Conservation (phyloP, 495 filamentous ascomycete genomes). For the Thozetella sp. region DNA sequence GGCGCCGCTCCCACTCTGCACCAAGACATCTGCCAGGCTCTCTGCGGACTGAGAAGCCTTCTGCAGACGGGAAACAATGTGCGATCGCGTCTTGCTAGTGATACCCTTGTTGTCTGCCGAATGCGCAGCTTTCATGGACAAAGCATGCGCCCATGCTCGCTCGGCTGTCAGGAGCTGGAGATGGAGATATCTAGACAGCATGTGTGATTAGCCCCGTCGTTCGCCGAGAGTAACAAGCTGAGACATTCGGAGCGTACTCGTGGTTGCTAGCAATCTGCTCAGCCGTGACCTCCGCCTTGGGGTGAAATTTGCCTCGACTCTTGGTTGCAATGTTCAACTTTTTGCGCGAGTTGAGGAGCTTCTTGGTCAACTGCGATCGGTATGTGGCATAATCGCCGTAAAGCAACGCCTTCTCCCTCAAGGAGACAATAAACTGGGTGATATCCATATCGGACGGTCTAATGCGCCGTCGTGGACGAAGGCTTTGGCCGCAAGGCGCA, state of each 20-base stretch:
- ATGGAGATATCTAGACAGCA: constrained; percentile 65
- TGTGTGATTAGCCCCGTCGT: not conserved
- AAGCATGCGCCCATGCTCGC: constrained; percentile 94
- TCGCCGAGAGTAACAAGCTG: not conserved
- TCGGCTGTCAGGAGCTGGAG: constrained; percentile 84
- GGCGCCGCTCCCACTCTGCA: constrained; percentile 62
- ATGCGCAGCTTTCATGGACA: constrained; percentile 87
- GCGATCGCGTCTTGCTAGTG: constrained; percentile 75
- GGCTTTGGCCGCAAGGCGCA: not conserved
- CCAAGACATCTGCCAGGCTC: constrained; percentile 66
- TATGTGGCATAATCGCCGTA: constrained; percentile 90
- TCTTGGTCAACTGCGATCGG: constrained; percentile 74
- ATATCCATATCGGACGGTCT: constrained; percentile 73
- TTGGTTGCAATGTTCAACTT: constrained; percentile 80
- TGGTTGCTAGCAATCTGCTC: constrained; percentile 76
- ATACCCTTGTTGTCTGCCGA: constrained; percentile 78
- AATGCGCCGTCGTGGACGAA: not conserved
- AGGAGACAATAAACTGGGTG: constrained; percentile 77
- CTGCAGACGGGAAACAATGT: constrained; percentile 83
- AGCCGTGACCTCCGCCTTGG: constrained; percentile 70
- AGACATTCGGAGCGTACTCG: constrained; percentile 57
- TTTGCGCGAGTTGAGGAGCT: constrained; percentile 81
- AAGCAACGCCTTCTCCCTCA: constrained; percentile 78
- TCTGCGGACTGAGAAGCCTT: constrained; percentile 76
- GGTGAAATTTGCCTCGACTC: constrained; percentile 81